Base-by-base conservation (phyloP, 176 grass and related monocot species). In the Eleusine indica region DNA sequence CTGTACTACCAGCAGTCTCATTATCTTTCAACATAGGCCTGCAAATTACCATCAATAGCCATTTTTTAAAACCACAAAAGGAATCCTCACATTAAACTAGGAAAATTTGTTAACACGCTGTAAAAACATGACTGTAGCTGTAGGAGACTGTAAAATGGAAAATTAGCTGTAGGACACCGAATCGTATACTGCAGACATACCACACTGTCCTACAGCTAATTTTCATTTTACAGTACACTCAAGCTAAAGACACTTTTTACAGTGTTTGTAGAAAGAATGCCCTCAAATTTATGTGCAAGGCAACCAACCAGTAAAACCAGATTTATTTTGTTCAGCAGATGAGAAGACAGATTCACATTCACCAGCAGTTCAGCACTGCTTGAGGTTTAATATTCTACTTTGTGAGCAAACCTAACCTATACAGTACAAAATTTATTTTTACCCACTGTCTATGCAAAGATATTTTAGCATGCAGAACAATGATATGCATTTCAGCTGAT, bases 351-450 rank as follows among this genome's bases (percentile, higher is more conserved):
- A 85, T 63, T 79, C 17, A 1, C 54, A 58, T 58, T 58, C n/a
- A 63, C 38, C 32, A 62, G 25, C 35, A 67, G 68, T 53, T 63
- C 39, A 42, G 35, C n/a, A 74, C 32, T 75, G 66, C 22, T 61
- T 61, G 7, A 56, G 13, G 29, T 85, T 16, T 13, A 68, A 76
- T 7, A 58, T 57, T 75, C n/a, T 74, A 80, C 32, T 35, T 35
- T 35, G 32, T 35, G 32, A 35, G 53, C 22, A 32, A 18, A 53
- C 30, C 7, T 80, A 62, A n/a, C 53, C 57, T 70, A 75, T 51
- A 58, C n/a, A 64, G 32, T 81, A 79, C 30, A 46, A 21, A 73
- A 19, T 28, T 32, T 85, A 71, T 78, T 78, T 78, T 19, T 58
- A 2, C 9, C 44, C 9, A 66, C 71, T 38, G 35, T 53, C 65